Evolutionary conservation across 169 alveolate species (phyloP).

Genomic region (Eimeria necatrix): DNA sequence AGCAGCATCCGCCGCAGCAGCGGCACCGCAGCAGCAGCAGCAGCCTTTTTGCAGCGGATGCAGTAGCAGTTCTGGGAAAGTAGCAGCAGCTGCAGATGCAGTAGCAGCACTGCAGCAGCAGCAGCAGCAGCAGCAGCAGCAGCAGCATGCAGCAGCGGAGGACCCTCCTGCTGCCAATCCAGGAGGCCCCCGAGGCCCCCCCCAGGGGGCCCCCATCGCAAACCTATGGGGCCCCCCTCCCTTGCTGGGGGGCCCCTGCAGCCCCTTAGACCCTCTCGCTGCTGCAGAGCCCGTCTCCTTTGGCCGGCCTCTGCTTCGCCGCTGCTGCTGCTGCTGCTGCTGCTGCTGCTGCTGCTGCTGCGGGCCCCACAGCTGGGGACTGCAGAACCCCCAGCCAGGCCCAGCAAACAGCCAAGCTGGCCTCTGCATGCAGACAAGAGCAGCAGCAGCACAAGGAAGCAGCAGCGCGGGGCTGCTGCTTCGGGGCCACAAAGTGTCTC

Average conservation of each 20-base stretch:
- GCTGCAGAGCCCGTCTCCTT: neutral
- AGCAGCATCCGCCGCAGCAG: neutral
- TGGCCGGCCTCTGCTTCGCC: neutral
- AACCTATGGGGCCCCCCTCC: neutral
- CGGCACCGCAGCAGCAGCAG: neutral
- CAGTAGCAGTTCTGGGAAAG: too few species aligned
- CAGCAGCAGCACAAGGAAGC: too few species aligned
- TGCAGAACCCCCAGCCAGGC: neutral
- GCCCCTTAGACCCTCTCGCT: neutral
- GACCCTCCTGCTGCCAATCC: too few species aligned
- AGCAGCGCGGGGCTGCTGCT: neutral
- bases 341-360: conserved; percentile 8
- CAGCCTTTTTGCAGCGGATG: too few species aligned
- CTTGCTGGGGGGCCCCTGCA: neutral
- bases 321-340: conserved; percentile 10
- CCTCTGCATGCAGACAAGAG: neutral
- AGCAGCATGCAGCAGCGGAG: neutral
- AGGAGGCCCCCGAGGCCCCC: too few species aligned
- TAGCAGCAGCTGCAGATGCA: neutral
- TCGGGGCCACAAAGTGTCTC: neutral
- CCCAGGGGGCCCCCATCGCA: too few species aligned
- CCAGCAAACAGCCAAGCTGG: neutral
- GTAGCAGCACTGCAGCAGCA: conserved; percentile 14
- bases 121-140: neutral
- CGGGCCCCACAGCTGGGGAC: neutral